phyloP scores from a whole-genome alignment of 1,284 basidiomycete species.

The Thecaphora thlaspeos region DNA sequence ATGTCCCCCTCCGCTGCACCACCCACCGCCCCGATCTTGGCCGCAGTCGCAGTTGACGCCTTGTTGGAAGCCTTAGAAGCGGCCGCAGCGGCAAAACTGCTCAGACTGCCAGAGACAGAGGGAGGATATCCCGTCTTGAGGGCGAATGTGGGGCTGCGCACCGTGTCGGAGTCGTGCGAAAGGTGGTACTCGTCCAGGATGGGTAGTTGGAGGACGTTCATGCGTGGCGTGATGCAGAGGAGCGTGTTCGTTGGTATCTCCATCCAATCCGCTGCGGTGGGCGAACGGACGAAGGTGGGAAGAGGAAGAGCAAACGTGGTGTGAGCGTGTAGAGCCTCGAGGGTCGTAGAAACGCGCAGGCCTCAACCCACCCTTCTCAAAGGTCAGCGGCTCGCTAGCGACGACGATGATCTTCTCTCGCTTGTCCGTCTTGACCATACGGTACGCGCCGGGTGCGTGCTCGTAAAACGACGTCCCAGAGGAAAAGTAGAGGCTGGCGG shows the following conservation, averaged over 20 bases:
- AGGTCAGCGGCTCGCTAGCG: slow-evolving; percentile 51
- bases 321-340: neutral
- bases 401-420: slow-evolving; percentile 86
- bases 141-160: slow-evolving; percentile 36
- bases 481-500: slow-evolving; percentile 92
- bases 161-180: slow-evolving; percentile 2
- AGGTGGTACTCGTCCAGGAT: slow-evolving; percentile 75
- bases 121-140: slow-evolving; percentile 35
- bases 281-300: neutral
- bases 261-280: slow-evolving; percentile 78
- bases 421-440: slow-evolving; percentile 81
- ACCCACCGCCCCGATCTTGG: too few relatives aligned
- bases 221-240: slow-evolving; percentile 63
- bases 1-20: too few relatives aligned
- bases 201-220: slow-evolving; percentile 89
- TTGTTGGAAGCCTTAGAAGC: too few relatives aligned
- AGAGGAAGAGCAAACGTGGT: neutral
- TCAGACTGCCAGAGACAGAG: slow-evolving; percentile 13
- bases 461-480: slow-evolving; percentile 88
- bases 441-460: slow-evolving; percentile 61
- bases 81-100: neutral
- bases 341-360: too few relatives aligned
- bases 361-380: slow-evolving; percentile 75
- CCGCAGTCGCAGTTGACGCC: too few relatives aligned
- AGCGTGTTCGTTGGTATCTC: slow-evolving; percentile 90